Evolutionary conservation across 768 basidiomycete genomes (phyloP), one percentile per base, ranked within the genome.

Genomic region (Russula compacta): DNA sequence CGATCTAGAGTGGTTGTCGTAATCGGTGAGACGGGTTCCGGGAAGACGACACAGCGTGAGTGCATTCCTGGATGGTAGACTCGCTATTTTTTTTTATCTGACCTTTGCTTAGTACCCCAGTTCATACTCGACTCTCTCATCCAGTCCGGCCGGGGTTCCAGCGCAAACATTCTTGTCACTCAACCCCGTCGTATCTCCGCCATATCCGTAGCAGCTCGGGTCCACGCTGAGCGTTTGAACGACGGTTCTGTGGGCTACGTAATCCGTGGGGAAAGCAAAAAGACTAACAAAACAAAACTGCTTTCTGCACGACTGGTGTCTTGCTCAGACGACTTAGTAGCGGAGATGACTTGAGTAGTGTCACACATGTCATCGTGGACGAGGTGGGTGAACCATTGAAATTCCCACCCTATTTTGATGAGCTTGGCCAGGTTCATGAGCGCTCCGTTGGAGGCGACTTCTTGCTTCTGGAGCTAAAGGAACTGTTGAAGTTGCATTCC

Each of bases 291-390:
- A 39, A 93, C 91, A 6, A 87, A 88, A 63, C 73, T 95, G 3
- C 74, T 95, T 97, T 95, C 69, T 93, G 92, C 69, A 98, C 95
- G 2, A 97, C 93, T 10, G 95, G 95, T 74, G 89, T 97, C n/a
- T 80, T 93, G 2, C 78, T 97, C 50, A 77, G 92, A 59, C 80
- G 91, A 17, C 73, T 97, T 12, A 81, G 84, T n/a, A 77, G 79
- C 35, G 87, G 87, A 10, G 89, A 95, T 65, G 78, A 76, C 40
- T 74, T 97, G 15, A 71, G 80, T 39, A 79, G 82, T 43, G 79
- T 94, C 46, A 86, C 87, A 3, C 95, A 97, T 74, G 78, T 98
- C 40, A 77, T 97, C 40, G 89, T 97, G 17, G 95, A 97, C 64
- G 94, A 98, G 77, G 94, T 90, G 61, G 49, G 77, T 33, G 19